Evolutionary conservation across 768 basidiomycete species (phyloP).

Genomic region (Trametes gibbosa): DNA sequence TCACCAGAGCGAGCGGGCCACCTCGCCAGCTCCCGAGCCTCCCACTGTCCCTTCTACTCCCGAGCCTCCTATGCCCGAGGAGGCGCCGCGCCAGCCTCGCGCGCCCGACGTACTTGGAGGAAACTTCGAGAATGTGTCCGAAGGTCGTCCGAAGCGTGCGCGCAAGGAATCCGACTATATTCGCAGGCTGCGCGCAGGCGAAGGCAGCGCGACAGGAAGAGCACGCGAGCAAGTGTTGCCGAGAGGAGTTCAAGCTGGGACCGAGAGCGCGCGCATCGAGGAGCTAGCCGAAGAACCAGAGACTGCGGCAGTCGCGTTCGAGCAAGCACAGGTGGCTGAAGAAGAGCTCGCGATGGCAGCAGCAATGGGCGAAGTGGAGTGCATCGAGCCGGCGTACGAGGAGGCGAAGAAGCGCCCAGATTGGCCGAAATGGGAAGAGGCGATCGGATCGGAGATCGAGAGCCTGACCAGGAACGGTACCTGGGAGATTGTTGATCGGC

Average conservation of each 20-base stretch:
- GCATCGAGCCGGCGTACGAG: slow-evolving; percentile 1
- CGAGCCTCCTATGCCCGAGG: neutral
- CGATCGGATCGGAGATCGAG: slow-evolving; percentile 6
- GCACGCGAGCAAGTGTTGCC: neutral
- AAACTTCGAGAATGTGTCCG: neutral
- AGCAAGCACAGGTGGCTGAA: neutral
- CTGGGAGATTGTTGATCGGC: slow-evolving; percentile 7
- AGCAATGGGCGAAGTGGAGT: neutral
- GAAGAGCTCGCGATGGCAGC: neutral
- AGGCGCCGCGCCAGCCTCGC: neutral
- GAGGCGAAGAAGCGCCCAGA: slow-evolving; percentile 14
- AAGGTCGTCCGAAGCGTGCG: neutral
- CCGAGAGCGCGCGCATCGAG: neutral
- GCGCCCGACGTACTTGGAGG: neutral
- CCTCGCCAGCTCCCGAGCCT: neutral
- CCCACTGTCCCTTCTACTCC: neutral
- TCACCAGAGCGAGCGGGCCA: neutral
- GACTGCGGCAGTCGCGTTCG: neutral
- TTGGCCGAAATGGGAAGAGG: slow-evolving; percentile 16
- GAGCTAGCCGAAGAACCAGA: neutral
- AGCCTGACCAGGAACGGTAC: slow-evolving; percentile 1
- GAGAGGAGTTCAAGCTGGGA: neutral
- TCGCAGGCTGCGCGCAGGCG: neutral
- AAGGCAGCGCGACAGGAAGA: neutral
- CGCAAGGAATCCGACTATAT: slow-evolving; percentile 5